These are phyloP conservation scores for Xylaria telfairii DNA, from an alignment of 495 filamentous ascomycete genomes.

Conservation along the genomic window DNA sequence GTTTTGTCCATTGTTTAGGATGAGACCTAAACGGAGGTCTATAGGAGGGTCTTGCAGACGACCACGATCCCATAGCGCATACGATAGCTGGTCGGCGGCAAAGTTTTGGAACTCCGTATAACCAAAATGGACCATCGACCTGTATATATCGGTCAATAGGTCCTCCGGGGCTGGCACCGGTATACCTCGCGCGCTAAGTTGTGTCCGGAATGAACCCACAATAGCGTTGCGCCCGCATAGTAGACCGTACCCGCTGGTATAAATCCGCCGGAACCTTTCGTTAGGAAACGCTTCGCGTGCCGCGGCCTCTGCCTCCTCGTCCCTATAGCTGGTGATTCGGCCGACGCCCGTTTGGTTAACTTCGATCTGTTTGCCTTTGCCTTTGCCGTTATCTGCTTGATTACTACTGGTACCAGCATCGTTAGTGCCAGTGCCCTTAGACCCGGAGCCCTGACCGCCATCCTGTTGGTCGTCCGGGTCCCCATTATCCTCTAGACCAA, in stretches of 20 bases:
- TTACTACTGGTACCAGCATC: no score
- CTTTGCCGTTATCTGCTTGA: no score
- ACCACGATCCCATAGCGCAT: neutral
- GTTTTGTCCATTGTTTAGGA: neutral
- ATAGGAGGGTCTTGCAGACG: neutral
- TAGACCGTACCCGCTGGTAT: neutral
- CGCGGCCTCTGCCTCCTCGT: neutral
- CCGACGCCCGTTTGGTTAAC: neutral
- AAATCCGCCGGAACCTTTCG: neutral
- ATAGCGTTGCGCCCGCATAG: neutral
- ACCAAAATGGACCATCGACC: neutral
- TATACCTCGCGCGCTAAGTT: neutral
- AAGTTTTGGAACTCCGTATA: neutral
- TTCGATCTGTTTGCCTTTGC: neutral
- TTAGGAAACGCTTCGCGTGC: neutral
- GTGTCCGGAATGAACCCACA: neutral
- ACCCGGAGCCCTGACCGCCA: no score
- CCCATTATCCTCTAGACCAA: neutral
- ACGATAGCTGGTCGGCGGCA: neutral
- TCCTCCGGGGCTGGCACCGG: neutral
- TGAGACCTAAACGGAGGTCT: neutral
- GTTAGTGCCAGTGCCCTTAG: no score
- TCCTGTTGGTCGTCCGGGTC: neutral
- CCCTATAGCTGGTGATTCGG: neutral
- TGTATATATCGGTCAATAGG: neutral